phyloP scores from a whole-genome alignment of 2,329 filamentous ascomycete species.

The Sporothrix mexicana region DNA sequence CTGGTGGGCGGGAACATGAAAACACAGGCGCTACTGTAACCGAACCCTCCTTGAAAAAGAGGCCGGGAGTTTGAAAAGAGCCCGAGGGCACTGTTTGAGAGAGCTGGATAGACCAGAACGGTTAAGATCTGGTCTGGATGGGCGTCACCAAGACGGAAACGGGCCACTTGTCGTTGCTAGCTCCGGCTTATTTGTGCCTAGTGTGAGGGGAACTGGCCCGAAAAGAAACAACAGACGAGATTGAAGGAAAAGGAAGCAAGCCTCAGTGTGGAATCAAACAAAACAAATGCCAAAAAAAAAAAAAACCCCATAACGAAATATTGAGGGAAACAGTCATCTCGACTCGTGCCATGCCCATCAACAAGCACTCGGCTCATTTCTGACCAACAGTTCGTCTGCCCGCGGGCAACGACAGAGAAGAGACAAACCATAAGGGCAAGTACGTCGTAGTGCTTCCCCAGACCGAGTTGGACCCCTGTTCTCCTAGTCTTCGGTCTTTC shows the following conservation, averaged over 20 bases:
- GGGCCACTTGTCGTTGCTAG: conserved; percentile 5
- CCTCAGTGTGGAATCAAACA: background rate
- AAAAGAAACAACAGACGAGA: background rate
- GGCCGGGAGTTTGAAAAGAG: too few relatives aligned
- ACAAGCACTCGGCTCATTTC: background rate
- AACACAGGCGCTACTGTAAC: background rate
- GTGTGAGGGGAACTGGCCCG: background rate
- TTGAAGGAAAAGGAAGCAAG: background rate
- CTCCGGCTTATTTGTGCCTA: conserved; percentile 3
- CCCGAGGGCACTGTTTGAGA: background rate
- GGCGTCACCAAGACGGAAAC: background rate
- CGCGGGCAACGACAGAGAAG: background rate
- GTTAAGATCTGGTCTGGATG: background rate
- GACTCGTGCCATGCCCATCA: background rate
- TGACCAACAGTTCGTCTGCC: background rate
- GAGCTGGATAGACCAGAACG: background rate
- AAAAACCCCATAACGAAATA: background rate
- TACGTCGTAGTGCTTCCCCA: conserved; percentile 23
- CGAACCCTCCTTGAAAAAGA: background rate
- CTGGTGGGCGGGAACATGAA: background rate
- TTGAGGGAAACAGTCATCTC: background rate
- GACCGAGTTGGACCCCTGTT: conserved; percentile 10
- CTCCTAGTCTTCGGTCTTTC: background rate
- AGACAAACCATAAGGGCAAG: background rate
- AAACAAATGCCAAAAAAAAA: background rate